Evolutionary conservation across 257 asterid species (phyloP).

Genomic region (Solanum etuberosum): DNA sequence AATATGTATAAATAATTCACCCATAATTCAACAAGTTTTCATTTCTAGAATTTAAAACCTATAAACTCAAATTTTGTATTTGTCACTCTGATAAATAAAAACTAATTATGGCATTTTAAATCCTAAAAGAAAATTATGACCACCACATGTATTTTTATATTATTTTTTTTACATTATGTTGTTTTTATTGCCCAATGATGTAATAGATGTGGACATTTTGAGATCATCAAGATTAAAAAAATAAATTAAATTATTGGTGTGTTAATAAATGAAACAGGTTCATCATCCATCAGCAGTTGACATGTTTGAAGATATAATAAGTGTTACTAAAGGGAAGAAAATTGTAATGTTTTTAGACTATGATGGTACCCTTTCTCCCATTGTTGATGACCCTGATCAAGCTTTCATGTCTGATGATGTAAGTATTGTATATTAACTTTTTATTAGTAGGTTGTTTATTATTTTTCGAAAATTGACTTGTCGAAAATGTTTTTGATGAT

Average conservation of each 20-base stretch:
- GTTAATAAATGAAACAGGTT: constrained; percentile 25
- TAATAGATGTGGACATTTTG: background rate
- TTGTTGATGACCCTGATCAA: constrained; percentile 84
- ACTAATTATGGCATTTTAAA: background rate
- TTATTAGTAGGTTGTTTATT: background rate
- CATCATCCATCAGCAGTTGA: constrained; percentile 78
- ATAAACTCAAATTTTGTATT: background rate
- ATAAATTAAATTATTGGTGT: background rate
- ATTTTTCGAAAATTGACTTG: background rate
- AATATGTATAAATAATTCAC: background rate
- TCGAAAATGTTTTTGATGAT: background rate
- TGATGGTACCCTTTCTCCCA: constrained; percentile 93
- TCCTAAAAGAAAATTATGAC: background rate
- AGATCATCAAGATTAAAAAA: background rate
- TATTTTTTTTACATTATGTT: background rate
- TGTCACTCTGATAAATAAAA: background rate
- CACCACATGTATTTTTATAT: background rate
- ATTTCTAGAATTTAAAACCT: background rate
- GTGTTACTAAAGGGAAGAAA: constrained; percentile 76
- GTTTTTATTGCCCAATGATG: background rate
- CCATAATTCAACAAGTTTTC: too few relatives aligned
- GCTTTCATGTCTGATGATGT: constrained; percentile 88
- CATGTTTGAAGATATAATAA: constrained; percentile 65
- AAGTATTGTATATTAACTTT: background rate
- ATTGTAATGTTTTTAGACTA: constrained; percentile 84